A percentile compares a stretch with the other conserved stretches of the same genome.
Evolutionary conservation across 768 basidiomycete genomes (phyloP).

Genomic region (Podaxis sp.): DNA sequence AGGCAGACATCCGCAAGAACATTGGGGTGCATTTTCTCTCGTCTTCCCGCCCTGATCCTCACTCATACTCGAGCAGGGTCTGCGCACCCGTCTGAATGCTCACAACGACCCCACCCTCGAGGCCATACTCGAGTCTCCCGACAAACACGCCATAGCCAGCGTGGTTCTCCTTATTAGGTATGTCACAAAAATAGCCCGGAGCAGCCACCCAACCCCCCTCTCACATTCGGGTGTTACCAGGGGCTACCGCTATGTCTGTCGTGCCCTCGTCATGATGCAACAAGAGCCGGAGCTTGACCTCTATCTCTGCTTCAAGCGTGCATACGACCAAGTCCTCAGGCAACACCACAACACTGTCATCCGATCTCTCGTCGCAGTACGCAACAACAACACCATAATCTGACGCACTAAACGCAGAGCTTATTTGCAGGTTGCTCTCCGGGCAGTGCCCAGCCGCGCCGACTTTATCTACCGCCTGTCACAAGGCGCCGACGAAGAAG

Average conservation of each 20-base stretch:
- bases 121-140: conserved; percentile 45
- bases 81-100: conserved; percentile 54
- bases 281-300: conserved; percentile 51
- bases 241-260: conserved; percentile 67
- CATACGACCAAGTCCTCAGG: conserved; percentile 67
- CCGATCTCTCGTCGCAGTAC: conserved; percentile 61
- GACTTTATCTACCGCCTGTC: conserved; percentile 66
- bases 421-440: conserved; percentile 49
- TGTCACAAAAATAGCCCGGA: neutral
- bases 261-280: conserved; percentile 67
- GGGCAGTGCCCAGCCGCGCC: conserved; percentile 56
- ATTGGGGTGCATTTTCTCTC: conserved; percentile 46
- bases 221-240: conserved; percentile 31
- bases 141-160: conserved; percentile 56
- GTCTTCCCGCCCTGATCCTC: conserved; percentile 15
- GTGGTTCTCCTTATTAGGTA: conserved; percentile 69
- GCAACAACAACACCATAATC: conserved; percentile 22
- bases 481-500: conserved; percentile 54
- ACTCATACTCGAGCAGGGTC: conserved; percentile 44
- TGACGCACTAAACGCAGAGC: conserved; percentile 16
- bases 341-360: conserved; percentile 70
- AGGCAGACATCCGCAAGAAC: conserved; percentile 68
- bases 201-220: neutral
- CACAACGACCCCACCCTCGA: conserved; percentile 54
- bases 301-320: conserved; percentile 66